A percentile compares a stretch with the other conserved stretches of the same genome.
phyloP scores from a whole-genome alignment of 2,329 filamentous ascomycete species.

The Pestalotiopsis sp. region DNA sequence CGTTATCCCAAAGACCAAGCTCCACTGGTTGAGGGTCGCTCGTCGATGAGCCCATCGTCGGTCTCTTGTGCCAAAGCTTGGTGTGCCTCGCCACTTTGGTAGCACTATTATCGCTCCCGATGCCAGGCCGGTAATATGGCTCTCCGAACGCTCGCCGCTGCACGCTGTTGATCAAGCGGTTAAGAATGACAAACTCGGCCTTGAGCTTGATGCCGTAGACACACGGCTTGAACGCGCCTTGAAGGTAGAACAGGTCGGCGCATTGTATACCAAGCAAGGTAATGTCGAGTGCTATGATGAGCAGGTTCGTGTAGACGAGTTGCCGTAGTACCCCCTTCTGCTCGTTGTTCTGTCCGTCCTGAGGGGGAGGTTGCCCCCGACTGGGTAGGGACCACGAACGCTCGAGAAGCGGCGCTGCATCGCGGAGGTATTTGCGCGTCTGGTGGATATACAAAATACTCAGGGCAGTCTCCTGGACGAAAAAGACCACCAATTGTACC shows the following conservation, averaged over 20 bases:
- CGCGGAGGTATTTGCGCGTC: constrained; percentile 16
- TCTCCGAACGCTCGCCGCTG: neutral
- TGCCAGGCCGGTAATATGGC: neutral
- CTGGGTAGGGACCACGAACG: neutral
- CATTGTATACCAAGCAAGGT: constrained; percentile 40
- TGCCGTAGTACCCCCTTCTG: constrained; percentile 28
- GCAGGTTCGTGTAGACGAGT: constrained; percentile 39
- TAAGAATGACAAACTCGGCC: neutral
- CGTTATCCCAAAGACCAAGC: neutral
- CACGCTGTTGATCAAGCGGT: neutral
- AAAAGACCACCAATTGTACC: constrained; percentile 32
- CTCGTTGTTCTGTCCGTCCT: neutral
- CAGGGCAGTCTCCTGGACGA: constrained; percentile 33
- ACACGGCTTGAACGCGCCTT: constrained; percentile 35
- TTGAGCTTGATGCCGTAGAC: constrained; percentile 35
- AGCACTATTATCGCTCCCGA: neutral
- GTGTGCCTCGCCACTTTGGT: neutral
- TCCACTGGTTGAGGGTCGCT: neutral
- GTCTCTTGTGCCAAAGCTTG: neutral
- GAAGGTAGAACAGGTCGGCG: constrained; percentile 36
- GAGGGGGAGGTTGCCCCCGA: neutral
- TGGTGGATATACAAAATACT: constrained; percentile 33
- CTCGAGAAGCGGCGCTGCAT: neutral
- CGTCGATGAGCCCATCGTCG: neutral
- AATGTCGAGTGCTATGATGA: constrained; percentile 41